Conservation (phyloP, 2,329 filamentous ascomycete genomes). For the Penicillium psychrosexuale region DNA sequence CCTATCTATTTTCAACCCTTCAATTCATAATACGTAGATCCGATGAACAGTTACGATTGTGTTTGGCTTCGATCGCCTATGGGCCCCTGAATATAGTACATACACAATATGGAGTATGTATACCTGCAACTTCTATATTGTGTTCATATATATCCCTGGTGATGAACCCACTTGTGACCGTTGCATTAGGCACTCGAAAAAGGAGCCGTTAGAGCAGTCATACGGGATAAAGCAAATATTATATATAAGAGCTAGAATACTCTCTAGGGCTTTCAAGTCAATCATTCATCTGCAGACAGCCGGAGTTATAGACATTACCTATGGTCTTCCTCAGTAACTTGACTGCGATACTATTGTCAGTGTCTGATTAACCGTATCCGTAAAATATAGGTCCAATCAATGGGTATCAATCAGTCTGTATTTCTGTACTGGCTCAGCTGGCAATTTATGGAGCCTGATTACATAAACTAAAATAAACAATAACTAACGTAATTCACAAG, state of each 20-base stretch:
- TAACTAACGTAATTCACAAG: too few relatives aligned
- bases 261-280: neutral
- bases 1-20: neutral
- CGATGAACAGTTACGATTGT: neutral
- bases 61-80: neutral
- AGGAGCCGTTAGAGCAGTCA: neutral
- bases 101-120: neutral
- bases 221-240: neutral
- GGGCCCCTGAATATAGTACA: neutral
- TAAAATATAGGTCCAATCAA: too few relatives aligned
- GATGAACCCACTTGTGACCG: neutral
- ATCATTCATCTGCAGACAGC: slow-evolving; percentile 6
- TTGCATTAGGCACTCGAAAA: neutral
- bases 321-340: slow-evolving; percentile 5
- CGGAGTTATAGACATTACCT: slow-evolving; percentile 10
- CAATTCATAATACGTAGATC: neutral
- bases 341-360: neutral
- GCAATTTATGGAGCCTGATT: too few relatives aligned
- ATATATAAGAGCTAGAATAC: neutral
- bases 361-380: too few relatives aligned
- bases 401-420: too few relatives aligned
- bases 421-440: too few relatives aligned
- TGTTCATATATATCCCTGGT: neutral
- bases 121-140: neutral
- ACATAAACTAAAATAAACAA: too few relatives aligned